These are phyloP conservation scores for Cryomyces antarcticus DNA, from an alignment of 495 filamentous ascomycete genomes.

Conservation along the genomic window DNA sequence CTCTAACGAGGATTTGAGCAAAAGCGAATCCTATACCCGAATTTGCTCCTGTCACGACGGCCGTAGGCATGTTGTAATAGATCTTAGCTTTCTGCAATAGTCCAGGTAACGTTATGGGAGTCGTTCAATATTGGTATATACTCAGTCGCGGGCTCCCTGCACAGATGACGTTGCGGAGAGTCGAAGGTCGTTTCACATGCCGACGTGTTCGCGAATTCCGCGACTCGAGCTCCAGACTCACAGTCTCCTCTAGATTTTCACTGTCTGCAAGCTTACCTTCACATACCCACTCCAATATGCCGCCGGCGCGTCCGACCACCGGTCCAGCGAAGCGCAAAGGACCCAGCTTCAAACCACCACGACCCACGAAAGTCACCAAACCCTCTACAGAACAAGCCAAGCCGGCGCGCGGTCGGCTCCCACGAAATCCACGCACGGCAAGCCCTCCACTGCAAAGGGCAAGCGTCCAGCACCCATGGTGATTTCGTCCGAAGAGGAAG, in stretches of 20 bases:
- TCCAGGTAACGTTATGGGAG: no score
- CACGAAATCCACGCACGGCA: neutral
- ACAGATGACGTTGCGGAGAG: no score
- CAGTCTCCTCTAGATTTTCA: no score
- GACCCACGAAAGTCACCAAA: neutral
- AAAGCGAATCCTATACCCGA: conserved; percentile 16
- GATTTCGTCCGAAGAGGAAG: conserved; percentile 1
- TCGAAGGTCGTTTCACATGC: no score
- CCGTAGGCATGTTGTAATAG: conserved; percentile 10
- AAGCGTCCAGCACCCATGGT: neutral
- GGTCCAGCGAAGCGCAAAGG: neutral
- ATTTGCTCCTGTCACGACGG: conserved; percentile 19
- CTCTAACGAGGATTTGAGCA: conserved; percentile 14
- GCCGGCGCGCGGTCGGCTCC: neutral
- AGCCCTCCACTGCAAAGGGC: neutral
- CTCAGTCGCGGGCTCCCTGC: no score
- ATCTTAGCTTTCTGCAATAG: neutral
- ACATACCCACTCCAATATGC: neutral
- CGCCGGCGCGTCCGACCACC: neutral
- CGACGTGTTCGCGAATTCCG: no score
- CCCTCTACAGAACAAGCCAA: neutral
- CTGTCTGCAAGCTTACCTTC: no score
- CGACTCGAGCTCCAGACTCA: no score
- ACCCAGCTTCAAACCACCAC: neutral
- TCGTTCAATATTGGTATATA: no score